Base-by-base conservation (phyloP, 768 basidiomycete genomes). In the Ramaria sp. region DNA sequence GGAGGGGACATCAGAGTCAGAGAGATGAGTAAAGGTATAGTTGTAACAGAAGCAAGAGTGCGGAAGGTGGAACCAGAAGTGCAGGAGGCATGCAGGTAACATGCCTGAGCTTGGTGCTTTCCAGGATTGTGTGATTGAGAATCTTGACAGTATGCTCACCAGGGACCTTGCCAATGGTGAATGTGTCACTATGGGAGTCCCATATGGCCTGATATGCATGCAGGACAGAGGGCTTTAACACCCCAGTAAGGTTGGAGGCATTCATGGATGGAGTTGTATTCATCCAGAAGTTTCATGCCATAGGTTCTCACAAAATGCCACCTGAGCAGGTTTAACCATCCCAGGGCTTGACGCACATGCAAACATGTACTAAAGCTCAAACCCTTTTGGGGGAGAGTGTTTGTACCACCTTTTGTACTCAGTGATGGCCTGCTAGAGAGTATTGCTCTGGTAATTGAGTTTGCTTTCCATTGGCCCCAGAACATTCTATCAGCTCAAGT, bases 231-330 rank as follows among this genome's bases (percentile, higher is more conserved):
- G 75, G 75, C n/a, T 6, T 62, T 56, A 37, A 76, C 61, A 10
- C 71, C 77, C 70, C 72, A 75, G 63, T 72, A 76, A 0, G 75
- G 76, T 27, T 71, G 67, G 10, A 79, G 60, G 59, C 77, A 72
- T 13, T 59, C 63, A 59, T 67, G 61, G 53, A 81, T 79, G 54
- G 76, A 73, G 62, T 80, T 78, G 61, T 80, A 81, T 59, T 79
- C 79, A 62, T 80, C 79, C 7, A 75, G 73, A 10, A 80, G 68
- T 51, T 73, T 74, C 19, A 81, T 73, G 38, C 75, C 67, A 62
- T 80, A 63, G 39, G 70, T 60, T 45, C 70, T 59, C 19, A 73
- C 73, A 62, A 77, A 80, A 7, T 66, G 61, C 78, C 78, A 79
- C 75, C 75, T 72, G 46, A 17, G 17, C 24, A 22, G 10, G 34